Conservation (phyloP, 1,139 yeast genomes). For the Zygosaccharomyces sapae region DNA sequence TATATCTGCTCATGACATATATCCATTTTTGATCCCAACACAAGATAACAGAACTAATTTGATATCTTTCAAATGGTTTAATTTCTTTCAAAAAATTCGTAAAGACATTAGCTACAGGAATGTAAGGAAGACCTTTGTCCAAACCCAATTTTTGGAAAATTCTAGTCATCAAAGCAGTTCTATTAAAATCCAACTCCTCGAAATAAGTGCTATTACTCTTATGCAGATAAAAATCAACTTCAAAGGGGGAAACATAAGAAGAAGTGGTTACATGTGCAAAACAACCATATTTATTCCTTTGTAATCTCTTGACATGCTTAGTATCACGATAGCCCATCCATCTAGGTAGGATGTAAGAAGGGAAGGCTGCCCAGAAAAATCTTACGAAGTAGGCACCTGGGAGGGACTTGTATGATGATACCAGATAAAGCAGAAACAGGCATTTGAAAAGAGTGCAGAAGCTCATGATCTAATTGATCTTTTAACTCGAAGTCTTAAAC, state of each 20-base stretch:
- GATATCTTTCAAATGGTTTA: conserved; percentile 57
- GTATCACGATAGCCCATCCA: conserved; percentile 23
- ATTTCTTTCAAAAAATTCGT: conserved; percentile 70
- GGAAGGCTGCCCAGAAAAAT: conserved; percentile 50
- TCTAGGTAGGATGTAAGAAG: conserved; percentile 41
- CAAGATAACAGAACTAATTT: conserved; percentile 54
- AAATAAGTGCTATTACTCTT: conserved; percentile 85
- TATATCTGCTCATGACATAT: conserved; percentile 56
- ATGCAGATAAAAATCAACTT: conserved; percentile 81
- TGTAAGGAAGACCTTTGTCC: conserved; percentile 53
- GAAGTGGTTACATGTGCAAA: conserved; percentile 46
- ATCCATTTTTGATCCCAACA: conserved; percentile 92
- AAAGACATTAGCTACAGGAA: conserved; percentile 74
- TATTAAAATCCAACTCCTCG: conserved; percentile 75
- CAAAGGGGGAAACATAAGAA: conserved; percentile 70
- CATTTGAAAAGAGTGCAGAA: conserved; percentile 8
- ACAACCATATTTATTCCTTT: conserved; percentile 23
- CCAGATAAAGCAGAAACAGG: conserved; percentile 17
- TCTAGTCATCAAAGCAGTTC: conserved; percentile 57
- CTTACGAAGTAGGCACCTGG: conserved; percentile 67
- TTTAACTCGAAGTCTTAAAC: no score
- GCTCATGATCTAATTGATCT: conserved; percentile 1
- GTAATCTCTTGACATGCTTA: conserved; percentile 23
- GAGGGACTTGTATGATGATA: conserved; percentile 50
- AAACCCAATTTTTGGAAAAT: conserved; percentile 52